Percentiles rank a stretch among this genome's conserved stretches.
Evolutionary conservation across 495 filamentous ascomycete species (phyloP).

Genomic region (Tirmania nivea): DNA sequence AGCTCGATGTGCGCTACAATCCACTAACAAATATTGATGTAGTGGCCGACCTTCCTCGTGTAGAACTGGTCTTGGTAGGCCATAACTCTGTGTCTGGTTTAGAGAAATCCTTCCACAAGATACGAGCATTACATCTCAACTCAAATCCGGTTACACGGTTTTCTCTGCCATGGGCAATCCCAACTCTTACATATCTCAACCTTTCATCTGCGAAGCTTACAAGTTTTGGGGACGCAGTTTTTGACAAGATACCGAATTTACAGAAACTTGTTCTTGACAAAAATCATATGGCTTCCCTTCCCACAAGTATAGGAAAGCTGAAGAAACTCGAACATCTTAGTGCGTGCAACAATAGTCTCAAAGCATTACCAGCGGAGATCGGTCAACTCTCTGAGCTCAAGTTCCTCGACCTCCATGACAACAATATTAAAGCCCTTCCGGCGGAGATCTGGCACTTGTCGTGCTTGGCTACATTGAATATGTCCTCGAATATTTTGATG

Average conservation of each 20-base stretch:
- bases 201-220: constrained; percentile 72
- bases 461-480: constrained; percentile 75
- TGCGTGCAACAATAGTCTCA: constrained; percentile 73
- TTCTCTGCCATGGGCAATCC: constrained; percentile 51
- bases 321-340: constrained; percentile 74
- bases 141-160: constrained; percentile 88
- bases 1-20: constrained; percentile 89
- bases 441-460: constrained; percentile 83
- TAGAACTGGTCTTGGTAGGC: constrained; percentile 69
- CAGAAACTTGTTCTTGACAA: constrained; percentile 75
- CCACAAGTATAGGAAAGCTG: constrained; percentile 61
- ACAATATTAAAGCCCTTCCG: constrained; percentile 72
- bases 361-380: constrained; percentile 60
- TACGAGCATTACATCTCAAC: constrained; percentile 67
- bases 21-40: constrained; percentile 65
- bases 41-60: constrained; percentile 53
- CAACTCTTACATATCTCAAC: constrained; percentile 64
- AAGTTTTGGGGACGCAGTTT: constrained; percentile 61
- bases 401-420: constrained; percentile 70
- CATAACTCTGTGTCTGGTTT: constrained; percentile 85
- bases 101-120: constrained; percentile 58
- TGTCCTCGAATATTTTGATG: constrained; percentile 80
- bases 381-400: constrained; percentile 66
- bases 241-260: constrained; percentile 66
- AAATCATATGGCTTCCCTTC: constrained; percentile 84